Base-by-base conservation (phyloP, 371 early-diverging fungal genomes). In the Haplosporangium sp. region DNA sequence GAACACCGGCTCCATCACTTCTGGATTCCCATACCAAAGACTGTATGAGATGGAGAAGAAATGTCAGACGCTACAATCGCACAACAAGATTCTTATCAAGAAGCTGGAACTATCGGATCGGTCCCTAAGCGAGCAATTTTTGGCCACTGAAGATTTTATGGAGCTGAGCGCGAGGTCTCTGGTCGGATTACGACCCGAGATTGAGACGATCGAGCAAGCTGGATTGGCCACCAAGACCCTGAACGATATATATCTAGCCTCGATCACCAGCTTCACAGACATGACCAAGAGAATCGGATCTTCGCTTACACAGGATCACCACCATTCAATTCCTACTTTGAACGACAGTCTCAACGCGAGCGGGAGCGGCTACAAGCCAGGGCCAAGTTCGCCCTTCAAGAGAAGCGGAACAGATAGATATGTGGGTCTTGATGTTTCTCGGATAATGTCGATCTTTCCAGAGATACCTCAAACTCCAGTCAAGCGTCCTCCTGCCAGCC, bases 261-360 rank as follows among this genome's bases (percentile, higher is more conserved):
- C 86, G 7, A 85, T 86, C 38, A 66, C 86, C 8, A 74, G 84
- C 21, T 86, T 87, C 55, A 76, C 84, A 10, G 84, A 86, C 45
- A 83, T 81, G 57, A 86, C 85, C 7, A 80, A 73, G 29, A 23
- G 73, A 13, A 74, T 84, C 46, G 70, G 81, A 38, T 56, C 66
- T 5, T 75, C 84, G 1, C 48, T 59, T 3, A 41, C 58, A 2
- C 53, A 59, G 12, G 53, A 55, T 14, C 55, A 29, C 9, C 14
- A 40, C 23, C 20, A 6, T 37, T 43, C 52, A 36, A 37, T 36
- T 12, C 21, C 51, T 10, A 51, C 16, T 5, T n/a, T 36, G 13
- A 62, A 53, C 48, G 40, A 47, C 13, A 38, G 42, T 42, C 7
- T n/a, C 40, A 58, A 16, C 38, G 12, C 9, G 14, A 36, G 10